Evolutionary conservation across 371 early-diverging fungal genomes (phyloP).

Genomic region (Blastocladiella emersonii): DNA sequence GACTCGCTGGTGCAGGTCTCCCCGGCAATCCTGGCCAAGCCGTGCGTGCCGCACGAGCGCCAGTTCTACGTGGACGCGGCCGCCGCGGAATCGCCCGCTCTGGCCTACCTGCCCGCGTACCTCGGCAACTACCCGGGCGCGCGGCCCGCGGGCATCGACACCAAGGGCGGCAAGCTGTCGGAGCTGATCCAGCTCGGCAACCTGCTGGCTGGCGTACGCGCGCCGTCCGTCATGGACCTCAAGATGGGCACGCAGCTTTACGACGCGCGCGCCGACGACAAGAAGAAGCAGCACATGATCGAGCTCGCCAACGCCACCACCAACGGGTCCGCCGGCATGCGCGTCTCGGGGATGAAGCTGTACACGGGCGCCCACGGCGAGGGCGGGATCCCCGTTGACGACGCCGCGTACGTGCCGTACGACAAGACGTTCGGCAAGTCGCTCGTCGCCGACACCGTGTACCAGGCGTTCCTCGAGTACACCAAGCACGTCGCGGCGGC

Average conservation of each 20-base stretch:
- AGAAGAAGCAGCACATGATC: slow-evolving; percentile 45
- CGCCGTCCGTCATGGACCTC: slow-evolving; percentile 62
- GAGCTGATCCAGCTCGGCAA: slow-evolving; percentile 56
- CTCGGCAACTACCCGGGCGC: background rate
- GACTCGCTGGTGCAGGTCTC: slow-evolving; percentile 34
- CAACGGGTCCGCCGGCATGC: slow-evolving; percentile 35
- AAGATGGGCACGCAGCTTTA: slow-evolving; percentile 55
- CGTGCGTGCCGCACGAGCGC: slow-evolving; percentile 35
- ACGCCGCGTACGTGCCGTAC: slow-evolving; percentile 24
- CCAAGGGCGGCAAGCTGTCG: background rate
- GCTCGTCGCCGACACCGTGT: slow-evolving; percentile 23
- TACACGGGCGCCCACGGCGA: slow-evolving; percentile 5
- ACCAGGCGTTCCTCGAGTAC: slow-evolving; percentile 18
- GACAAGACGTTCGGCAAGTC: slow-evolving; percentile 27
- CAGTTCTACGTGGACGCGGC: slow-evolving; percentile 47
- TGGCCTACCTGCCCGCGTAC: background rate
- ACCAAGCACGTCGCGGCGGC: slow-evolving; percentile 27
- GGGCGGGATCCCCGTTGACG: slow-evolving; percentile 16
- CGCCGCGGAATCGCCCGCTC: background rate
- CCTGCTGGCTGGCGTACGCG: slow-evolving; percentile 42
- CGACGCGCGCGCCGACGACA: slow-evolving; percentile 42
- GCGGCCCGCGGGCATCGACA: background rate
- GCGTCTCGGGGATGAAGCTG: slow-evolving; percentile 48
- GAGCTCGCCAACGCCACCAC: slow-evolving; percentile 42
- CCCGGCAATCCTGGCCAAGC: slow-evolving; percentile 47